Conservation (phyloP, 1,284 basidiomycete species). For the Cerioporus squamosus region DNA sequence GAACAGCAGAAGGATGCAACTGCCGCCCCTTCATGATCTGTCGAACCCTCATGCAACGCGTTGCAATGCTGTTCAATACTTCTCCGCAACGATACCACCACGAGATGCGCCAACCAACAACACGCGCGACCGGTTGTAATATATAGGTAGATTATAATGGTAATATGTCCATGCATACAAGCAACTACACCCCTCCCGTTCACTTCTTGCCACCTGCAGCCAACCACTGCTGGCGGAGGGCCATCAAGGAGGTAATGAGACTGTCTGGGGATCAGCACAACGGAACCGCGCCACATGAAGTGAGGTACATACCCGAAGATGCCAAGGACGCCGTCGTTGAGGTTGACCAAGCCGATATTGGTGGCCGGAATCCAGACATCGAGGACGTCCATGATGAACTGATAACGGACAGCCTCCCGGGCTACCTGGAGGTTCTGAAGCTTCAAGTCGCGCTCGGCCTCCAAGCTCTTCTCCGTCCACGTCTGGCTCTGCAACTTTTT, state of each 20-base stretch:
- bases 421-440: slow-evolving; percentile 59
- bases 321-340: slow-evolving; percentile 90
- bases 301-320: slow-evolving; percentile 70
- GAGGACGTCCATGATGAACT: slow-evolving; percentile 81
- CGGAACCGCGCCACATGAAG: neutral
- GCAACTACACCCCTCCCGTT: slow-evolving; percentile 1
- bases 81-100: no score
- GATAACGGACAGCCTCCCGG: slow-evolving; percentile 67
- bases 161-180: slow-evolving; percentile 9
- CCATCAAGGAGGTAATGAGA: slow-evolving; percentile 63
- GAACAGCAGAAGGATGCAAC: slow-evolving; percentile 27
- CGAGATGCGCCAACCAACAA: no score
- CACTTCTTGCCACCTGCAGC: slow-evolving; percentile 49
- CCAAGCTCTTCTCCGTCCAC: slow-evolving; percentile 65
- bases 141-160: slow-evolving; percentile 1
- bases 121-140: neutral
- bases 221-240: slow-evolving; percentile 57
- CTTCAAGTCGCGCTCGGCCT: slow-evolving; percentile 68
- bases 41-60: neutral
- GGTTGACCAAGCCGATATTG: slow-evolving; percentile 74
- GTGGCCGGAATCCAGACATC: slow-evolving; percentile 92
- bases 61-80: neutral
- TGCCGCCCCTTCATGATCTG: slow-evolving; percentile 14
- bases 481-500: slow-evolving; percentile 51
- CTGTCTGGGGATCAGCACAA: slow-evolving; percentile 36